These are phyloP conservation scores for Solanum hybrid DNA, from an alignment of 305 asterid genomes.

Conservation along the genomic window DNA sequence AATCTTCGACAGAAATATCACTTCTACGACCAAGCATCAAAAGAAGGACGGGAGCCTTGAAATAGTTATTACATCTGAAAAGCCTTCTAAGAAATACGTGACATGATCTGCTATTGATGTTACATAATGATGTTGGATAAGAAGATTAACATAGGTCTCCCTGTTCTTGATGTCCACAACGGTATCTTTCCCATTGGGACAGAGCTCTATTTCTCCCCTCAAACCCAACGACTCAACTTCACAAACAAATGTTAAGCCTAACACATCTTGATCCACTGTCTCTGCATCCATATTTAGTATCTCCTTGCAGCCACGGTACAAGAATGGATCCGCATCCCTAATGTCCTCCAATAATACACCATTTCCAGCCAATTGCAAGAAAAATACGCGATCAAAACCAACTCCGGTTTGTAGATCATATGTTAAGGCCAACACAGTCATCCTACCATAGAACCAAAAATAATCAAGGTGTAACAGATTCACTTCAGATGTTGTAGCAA, in stretches of 20 bases:
- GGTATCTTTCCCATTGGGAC: conserved; percentile 41
- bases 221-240: conserved; percentile 73
- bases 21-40: conserved; percentile 61
- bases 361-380: conserved; percentile 54
- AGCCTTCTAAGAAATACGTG: conserved; percentile 48
- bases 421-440: conserved; percentile 74
- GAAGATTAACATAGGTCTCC: conserved; percentile 55
- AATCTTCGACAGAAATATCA: conserved; percentile 66
- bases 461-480: conserved; percentile 74
- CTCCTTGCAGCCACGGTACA: conserved; percentile 80
- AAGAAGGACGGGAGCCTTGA: conserved; percentile 41
- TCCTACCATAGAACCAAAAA: conserved; percentile 62
- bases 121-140: conserved; percentile 59
- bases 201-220: conserved; percentile 60
- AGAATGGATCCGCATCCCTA: conserved; percentile 61
- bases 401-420: conserved; percentile 76
- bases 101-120: conserved; percentile 53
- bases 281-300: conserved; percentile 75
- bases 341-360: conserved; percentile 58
- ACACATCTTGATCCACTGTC: conserved; percentile 61
- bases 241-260: conserved; percentile 61
- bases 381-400: conserved; percentile 67
- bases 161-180: conserved; percentile 63
- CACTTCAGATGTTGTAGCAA: conserved; percentile 83
- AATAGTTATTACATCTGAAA: conserved; percentile 40